A percentile compares a stretch with the other conserved stretches of the same genome.
phyloP scores from a whole-genome alignment of 192 early-diverging fungal genomes.

The Coemansia sp. region DNA sequence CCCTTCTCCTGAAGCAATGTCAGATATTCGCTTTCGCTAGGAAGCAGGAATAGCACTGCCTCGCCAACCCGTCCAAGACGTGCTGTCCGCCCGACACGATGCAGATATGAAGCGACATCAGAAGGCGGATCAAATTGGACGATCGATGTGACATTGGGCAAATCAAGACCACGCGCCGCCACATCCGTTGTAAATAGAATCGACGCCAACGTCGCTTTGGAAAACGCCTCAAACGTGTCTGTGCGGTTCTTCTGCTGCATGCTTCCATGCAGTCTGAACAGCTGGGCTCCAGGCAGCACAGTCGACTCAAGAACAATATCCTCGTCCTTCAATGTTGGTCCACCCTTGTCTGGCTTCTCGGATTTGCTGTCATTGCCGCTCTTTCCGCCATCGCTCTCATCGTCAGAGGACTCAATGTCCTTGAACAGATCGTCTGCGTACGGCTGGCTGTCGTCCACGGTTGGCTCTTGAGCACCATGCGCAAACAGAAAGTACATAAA shows the following conservation, averaged over 20 bases:
- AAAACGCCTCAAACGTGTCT: slow-evolving; percentile 73
- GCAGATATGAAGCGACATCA: slow-evolving; percentile 94
- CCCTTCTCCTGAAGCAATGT: slow-evolving; percentile 66
- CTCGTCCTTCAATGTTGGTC: slow-evolving; percentile 35
- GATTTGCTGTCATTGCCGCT: neutral
- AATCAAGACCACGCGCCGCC: slow-evolving; percentile 94
- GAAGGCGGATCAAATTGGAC: slow-evolving; percentile 96
- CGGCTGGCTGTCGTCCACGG: slow-evolving; percentile 49
- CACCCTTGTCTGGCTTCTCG: slow-evolving; percentile 17
- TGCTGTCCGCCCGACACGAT: slow-evolving; percentile 96
- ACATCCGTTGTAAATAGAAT: slow-evolving; percentile 96
- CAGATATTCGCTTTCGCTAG: slow-evolving; percentile 82
- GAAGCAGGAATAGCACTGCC: slow-evolving; percentile 83
- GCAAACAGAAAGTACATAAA: slow-evolving; percentile 87
- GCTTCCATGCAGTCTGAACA: slow-evolving; percentile 90
- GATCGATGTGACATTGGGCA: slow-evolving; percentile 88
- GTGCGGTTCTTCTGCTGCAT: slow-evolving; percentile 79
- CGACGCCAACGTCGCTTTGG: slow-evolving; percentile 57
- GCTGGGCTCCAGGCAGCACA: slow-evolving; percentile 65
- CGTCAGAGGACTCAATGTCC: slow-evolving; percentile 19
- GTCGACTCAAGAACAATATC: slow-evolving; percentile 49
- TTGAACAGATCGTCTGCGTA: slow-evolving; percentile 57
- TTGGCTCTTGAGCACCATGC: slow-evolving; percentile 51
- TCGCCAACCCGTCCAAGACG: slow-evolving; percentile 87
- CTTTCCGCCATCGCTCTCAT: slow-evolving; percentile 20